A percentile compares a stretch with the other conserved stretches of the same genome.
These are phyloP conservation scores for Parathielavia appendiculata DNA, from an alignment of 495 filamentous ascomycete species.

Conservation along the genomic window DNA sequence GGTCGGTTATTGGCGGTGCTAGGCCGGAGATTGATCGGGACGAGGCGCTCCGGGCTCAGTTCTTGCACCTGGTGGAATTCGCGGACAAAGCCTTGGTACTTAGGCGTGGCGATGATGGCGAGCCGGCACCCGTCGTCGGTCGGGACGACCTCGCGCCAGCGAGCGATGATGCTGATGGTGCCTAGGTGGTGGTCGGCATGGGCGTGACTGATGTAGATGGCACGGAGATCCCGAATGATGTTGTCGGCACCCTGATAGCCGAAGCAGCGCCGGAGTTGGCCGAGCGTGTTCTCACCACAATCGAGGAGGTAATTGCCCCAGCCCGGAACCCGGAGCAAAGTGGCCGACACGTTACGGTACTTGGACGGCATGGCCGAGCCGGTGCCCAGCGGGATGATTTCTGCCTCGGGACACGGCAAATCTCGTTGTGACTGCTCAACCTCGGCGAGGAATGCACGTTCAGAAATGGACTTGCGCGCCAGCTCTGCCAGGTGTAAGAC, in stretches of 20 bases:
- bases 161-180: conserved; percentile 70
- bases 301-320: conserved; percentile 82
- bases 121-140: conserved; percentile 1
- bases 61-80: conserved; percentile 78
- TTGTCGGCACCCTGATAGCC: conserved; percentile 55
- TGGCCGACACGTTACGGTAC: conserved; percentile 91
- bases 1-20: conserved; percentile 9
- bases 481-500: conserved; percentile 48
- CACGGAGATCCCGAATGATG: conserved; percentile 69
- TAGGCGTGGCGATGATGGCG: conserved; percentile 25
- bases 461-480: conserved; percentile 40
- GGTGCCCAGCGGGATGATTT: conserved; percentile 83
- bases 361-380: conserved; percentile 85
- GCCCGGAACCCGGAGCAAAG: conserved; percentile 75
- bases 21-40: conserved; percentile 33
- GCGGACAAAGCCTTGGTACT: conserved; percentile 65
- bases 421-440: conserved; percentile 44
- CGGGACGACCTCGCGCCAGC: conserved; percentile 47
- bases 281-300: conserved; percentile 87
- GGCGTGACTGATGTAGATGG: conserved; percentile 90
- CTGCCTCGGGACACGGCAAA: conserved; percentile 65
- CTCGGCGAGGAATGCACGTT: conserved; percentile 35
- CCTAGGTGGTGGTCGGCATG: conserved; percentile 97
- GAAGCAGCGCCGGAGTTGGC: conserved; percentile 78
- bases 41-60: conserved; percentile 51